phyloP scores from a whole-genome alignment of 192 early-diverging fungal species.

The Umbelopsis vinacea region DNA sequence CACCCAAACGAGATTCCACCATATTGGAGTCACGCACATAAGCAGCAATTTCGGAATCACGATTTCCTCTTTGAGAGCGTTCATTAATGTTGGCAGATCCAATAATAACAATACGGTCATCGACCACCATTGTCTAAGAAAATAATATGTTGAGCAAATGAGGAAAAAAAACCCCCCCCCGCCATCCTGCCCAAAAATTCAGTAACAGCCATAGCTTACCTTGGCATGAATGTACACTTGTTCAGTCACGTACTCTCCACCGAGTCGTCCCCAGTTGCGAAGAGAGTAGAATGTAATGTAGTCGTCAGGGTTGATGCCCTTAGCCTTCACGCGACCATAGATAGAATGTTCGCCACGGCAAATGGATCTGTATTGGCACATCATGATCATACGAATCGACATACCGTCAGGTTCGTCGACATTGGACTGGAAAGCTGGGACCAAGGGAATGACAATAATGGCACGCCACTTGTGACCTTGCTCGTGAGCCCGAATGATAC shows the following conservation, averaged over 20 bases:
- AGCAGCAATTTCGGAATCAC: constrained; percentile 84
- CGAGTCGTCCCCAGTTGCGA: constrained; percentile 71
- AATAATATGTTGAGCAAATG: neutral
- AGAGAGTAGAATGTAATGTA: constrained; percentile 82
- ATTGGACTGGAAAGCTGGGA: constrained; percentile 80
- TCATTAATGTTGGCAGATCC: constrained; percentile 93
- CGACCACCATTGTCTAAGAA: constrained; percentile 74
- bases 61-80: constrained; percentile 78
- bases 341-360: constrained; percentile 77
- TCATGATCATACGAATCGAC: constrained; percentile 77
- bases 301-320: constrained; percentile 54
- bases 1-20: constrained; percentile 70
- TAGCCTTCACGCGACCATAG: constrained; percentile 56
- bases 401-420: constrained; percentile 69
- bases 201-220: constrained; percentile 35
- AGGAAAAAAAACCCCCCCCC: constrained; percentile 1
- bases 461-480: constrained; percentile 58
- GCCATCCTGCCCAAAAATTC: too few relatives aligned
- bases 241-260: constrained; percentile 69
- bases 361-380: constrained; percentile 79
- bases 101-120: constrained; percentile 79
- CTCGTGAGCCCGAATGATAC: constrained; percentile 71
- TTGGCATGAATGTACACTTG: constrained; percentile 90
- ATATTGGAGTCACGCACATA: constrained; percentile 64
- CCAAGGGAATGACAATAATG: constrained; percentile 76